phyloP scores from a whole-genome alignment of 306 rosid species.

The Astragalus membranaceus region DNA sequence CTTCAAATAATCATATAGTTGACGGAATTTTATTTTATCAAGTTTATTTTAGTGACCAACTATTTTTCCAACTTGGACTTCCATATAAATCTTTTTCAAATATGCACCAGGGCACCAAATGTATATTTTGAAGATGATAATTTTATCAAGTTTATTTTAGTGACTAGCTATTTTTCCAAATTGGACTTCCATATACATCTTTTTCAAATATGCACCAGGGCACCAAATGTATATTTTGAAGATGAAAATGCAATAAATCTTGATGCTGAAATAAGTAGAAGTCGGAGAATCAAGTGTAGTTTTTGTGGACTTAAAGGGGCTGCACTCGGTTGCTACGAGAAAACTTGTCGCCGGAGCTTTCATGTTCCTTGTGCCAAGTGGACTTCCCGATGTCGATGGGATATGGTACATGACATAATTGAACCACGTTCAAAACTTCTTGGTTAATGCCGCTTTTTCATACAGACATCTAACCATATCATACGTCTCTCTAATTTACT shows the following conservation, averaged over 20 bases:
- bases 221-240: slow-evolving; percentile 86
- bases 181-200: neutral
- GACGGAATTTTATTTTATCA: neutral
- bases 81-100: too few species aligned
- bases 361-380: slow-evolving; percentile 81
- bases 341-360: slow-evolving; percentile 86
- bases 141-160: slow-evolving; percentile 8
- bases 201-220: slow-evolving; percentile 43
- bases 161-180: neutral
- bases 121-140: too few species aligned
- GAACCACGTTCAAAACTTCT: neutral
- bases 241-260: slow-evolving; percentile 69
- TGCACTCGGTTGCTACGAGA: slow-evolving; percentile 80
- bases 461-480: slow-evolving; percentile 2
- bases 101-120: too few species aligned
- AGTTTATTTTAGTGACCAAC: neutral
- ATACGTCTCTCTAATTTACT: neutral
- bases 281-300: slow-evolving; percentile 76
- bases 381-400: slow-evolving; percentile 90
- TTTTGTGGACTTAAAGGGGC: slow-evolving; percentile 89
- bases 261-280: slow-evolving; percentile 82
- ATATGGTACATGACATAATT: slow-evolving; percentile 41
- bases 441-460: neutral
- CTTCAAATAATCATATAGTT: neutral
- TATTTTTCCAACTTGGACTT: slow-evolving; percentile 5